Conservation (phyloP, 768 basidiomycete species). For the Suillus occidentalis region DNA sequence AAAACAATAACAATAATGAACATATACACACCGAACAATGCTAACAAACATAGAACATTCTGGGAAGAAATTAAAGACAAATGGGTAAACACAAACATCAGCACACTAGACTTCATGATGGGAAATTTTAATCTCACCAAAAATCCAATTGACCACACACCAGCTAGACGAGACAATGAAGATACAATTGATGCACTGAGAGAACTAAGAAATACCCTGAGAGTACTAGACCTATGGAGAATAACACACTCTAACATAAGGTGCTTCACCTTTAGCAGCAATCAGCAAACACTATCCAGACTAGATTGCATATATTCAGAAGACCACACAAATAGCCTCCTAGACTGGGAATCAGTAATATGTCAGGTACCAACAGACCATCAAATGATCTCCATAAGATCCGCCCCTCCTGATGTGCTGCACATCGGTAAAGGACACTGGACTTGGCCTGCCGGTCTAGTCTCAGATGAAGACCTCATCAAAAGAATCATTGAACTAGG, state of each 20-base stretch:
- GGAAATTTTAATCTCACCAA: background rate
- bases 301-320: background rate
- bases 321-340: background rate
- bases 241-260: background rate
- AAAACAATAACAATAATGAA: background rate
- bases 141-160: conserved; percentile 6
- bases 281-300: background rate
- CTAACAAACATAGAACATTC: background rate
- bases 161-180: background rate
- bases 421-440: background rate
- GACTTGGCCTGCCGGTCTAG: background rate
- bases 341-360: background rate
- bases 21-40: background rate
- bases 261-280: background rate
- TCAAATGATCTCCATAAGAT: background rate
- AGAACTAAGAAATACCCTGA: background rate
- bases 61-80: background rate
- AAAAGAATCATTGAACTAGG: no score
- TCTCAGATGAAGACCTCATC: no score
- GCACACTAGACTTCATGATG: background rate
- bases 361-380: background rate
- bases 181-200: fast-evolving
- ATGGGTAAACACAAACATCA: background rate
- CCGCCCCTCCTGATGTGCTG: background rate
- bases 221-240: background rate